Evolutionary conservation across 306 rosid genomes (phyloP), one percentile per base, ranked within the genome.

Genomic region (Lathyrus tuberosus): DNA sequence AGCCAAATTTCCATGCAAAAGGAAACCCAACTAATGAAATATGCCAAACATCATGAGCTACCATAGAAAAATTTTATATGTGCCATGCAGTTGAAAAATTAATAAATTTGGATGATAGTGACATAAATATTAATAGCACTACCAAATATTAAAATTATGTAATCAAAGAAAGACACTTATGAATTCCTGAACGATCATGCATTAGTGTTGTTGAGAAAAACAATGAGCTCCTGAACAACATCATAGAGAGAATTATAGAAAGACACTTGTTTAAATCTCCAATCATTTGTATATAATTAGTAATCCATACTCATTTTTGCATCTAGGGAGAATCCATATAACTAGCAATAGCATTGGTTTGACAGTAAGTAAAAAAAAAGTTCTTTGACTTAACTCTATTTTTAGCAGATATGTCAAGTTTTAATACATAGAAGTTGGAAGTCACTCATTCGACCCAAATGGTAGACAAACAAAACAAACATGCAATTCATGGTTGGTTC

Each of bases 171-270:
- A n/a, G n/a, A n/a, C n/a, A n/a, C n/a, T 43, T 28, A 49, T 15
- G 70, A 63, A 33, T 13, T 59, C 47, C 37, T n/a, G 53, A 79
- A 68, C 33, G 10, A 37, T 15, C 46, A 24, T 41, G 65, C 59
- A 47, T 20, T 26, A 11, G 31, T 43, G 33, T 10, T 24, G 28
- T 24, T 53, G 44, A 31, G 40, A 1, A 74, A 79, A 56, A 56
- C 35, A 58, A 64, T 74, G 62, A 73, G 51, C 68, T 62, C 42
- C 59, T 38, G 48, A 69, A 59, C 51, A 80, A 44, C 60, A 65
- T 51, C 46, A 51, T 49, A 59, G 24, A 38, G 26, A 42, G 54
- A 20, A 20, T 20, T 20, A 20, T 20, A 20, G 22, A 30, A 18
- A 58, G 43, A 47, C 10, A 41, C 38, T 47, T 15, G 26, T 65